Evolutionary conservation across 306 rosid genomes (phyloP).

Genomic region (Canavalia ensiformis): DNA sequence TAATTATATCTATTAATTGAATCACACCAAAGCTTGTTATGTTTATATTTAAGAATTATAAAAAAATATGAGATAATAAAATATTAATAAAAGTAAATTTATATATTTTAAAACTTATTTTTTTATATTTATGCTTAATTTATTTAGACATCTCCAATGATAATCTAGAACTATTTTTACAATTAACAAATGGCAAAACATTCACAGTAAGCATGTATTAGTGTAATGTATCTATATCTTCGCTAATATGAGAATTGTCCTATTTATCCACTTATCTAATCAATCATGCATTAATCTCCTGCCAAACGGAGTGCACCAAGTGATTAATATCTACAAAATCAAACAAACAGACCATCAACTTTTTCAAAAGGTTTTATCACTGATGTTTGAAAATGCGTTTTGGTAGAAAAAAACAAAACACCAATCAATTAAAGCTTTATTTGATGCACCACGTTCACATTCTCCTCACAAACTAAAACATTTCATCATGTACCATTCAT

Average conservation of each 20-base stretch:
- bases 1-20: too few relatives aligned
- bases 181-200: too few relatives aligned
- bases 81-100: too few relatives aligned
- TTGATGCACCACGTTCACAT: conserved; percentile 24
- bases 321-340: neutral
- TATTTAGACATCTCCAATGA: too few relatives aligned
- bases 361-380: conserved; percentile 26
- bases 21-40: too few relatives aligned
- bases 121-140: too few relatives aligned
- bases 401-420: conserved; percentile 6
- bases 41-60: too few relatives aligned
- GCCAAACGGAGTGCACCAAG: neutral
- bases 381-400: neutral
- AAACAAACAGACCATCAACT: neutral
- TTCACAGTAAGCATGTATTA: too few relatives aligned
- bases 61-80: too few relatives aligned
- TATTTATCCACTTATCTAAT: neutral
- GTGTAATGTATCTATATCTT: too few relatives aligned
- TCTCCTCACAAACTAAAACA: neutral
- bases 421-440: conserved; percentile 23
- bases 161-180: too few relatives aligned
- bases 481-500: conserved; percentile 18
- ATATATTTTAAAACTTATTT: too few relatives aligned
- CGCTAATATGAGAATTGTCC: neutral
- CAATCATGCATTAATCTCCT: neutral